Evolutionary conservation across 1,284 basidiomycete genomes (phyloP), one percentile per base, ranked within the genome.

Genomic region (Puccinia triticina): DNA sequence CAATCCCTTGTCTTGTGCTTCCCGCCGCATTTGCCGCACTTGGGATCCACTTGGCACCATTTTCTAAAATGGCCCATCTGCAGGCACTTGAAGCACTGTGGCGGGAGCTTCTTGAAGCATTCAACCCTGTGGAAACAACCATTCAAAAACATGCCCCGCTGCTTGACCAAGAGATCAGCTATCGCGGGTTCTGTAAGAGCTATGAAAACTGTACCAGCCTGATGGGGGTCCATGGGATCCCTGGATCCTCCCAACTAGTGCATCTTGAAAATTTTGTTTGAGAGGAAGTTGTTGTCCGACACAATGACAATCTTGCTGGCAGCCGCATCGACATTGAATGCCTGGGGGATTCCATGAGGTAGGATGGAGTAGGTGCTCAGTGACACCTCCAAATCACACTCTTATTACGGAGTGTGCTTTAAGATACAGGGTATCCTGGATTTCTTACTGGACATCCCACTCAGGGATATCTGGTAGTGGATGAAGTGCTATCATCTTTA

Each of bases 11-110:
- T 72, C 26, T 50, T 29, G 29, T 72, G 69, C n/a, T 18, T 72
- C 12, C 32, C 26, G 1, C 46, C 29, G 21, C 69, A 72, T 18
- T 50, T 72, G 1, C 46, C 69, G n/a, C 43, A 72, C 18, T 50
- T 50, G 1, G 69, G 1, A 0, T 50, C n/a, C 1, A 2, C n/a
- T 1, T 26, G 3, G 16, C 69, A 72, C 69, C 69, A 72, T 21
- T 72, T 72, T 1, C 69, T 46, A 29, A 72, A 72, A n/a, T 72
- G 69, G 46, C 69, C 69, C 69, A 72, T 72, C 16, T 29, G n/a
- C 23, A 72, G 16, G 46, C 69, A 72, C 32, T 72, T 72, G 32
- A 72, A 72, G n/a, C 69, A 72, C 50, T 72, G 69, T 8, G 43
- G 46, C 14, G 26, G 69, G 10, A 32, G 23, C 26, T 18, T 16